Conservation (phyloP, 2,329 filamentous ascomycete species). For the Epichloe sibirici region DNA sequence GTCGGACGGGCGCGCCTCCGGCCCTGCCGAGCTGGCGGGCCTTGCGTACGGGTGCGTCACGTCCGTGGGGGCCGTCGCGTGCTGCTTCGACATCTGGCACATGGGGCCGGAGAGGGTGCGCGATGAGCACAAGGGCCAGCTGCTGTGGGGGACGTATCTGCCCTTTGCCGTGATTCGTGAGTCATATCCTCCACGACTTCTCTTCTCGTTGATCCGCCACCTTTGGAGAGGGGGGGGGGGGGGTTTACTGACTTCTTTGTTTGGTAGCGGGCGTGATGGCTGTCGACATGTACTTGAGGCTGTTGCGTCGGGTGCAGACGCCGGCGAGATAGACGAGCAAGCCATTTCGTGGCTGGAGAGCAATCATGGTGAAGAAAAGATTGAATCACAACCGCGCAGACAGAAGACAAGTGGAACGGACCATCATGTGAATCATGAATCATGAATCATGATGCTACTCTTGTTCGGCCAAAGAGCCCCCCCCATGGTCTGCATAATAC, state of each 20-base stretch:
- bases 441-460: not conserved
- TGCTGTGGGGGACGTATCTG: slow-evolving; percentile 37
- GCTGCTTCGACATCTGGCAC: slow-evolving; percentile 35
- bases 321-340: not conserved
- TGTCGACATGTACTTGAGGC: slow-evolving; percentile 41
- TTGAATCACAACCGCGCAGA: no score
- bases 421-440: no score
- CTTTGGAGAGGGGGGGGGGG: not conserved
- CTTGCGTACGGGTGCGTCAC: slow-evolving; percentile 40
- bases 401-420: no score
- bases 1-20: slow-evolving; percentile 21
- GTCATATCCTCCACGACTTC: slow-evolving; percentile 13
- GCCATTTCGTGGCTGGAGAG: not conserved
- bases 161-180: slow-evolving; percentile 42
- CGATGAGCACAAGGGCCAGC: slow-evolving; percentile 29
- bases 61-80: slow-evolving; percentile 37
- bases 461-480: not conserved
- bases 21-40: slow-evolving; percentile 34
- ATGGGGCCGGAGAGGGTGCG: slow-evolving; percentile 36
- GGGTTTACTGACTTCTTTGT: no score
- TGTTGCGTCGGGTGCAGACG: slow-evolving; percentile 29
- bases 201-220: not conserved
- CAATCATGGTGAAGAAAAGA: no score
- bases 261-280: slow-evolving; percentile 35
- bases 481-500: not conserved